Evolutionary conservation across 441 rosid species (phyloP), one percentile per base, ranked within the genome.

Genomic region (Jatropha multifida): DNA sequence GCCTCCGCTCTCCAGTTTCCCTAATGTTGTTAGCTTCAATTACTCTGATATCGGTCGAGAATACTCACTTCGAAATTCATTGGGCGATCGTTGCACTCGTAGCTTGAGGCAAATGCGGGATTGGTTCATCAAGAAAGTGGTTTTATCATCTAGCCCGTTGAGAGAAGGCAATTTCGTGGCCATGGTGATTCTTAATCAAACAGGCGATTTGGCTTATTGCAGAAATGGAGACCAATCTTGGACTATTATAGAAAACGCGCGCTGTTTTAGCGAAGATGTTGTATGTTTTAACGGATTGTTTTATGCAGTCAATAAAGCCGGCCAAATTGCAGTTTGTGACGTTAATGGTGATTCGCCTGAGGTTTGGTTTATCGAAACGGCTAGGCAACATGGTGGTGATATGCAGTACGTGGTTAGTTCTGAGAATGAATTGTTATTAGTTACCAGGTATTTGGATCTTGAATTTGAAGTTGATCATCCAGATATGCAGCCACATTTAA

Each of bases 51-150:
- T 88, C 58, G 92, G 92, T 4, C 75, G 85, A 63, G 92, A 90
- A 76, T 90, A 88, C 79, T 67, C 75, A n/a, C 66, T 86, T 59
- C 72, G 64, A 2, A 71, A 69, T 72, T 32, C 63, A 13, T 64
- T 38, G 2, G 83, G 85, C 17, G 62, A 52, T 42, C 83, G 52
- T 7, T 73, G 26, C 65, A 75, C 80, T 17, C 77, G 51, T 7
- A 82, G 76, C 76, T 61, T 86, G 73, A 71, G 85, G 75, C 79
- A 87, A 23, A 88, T 90, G 91, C 80, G 90, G 0, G 90, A 90
- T 65, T 72, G 69, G 7, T 90, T 88, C 76, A 41, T 90, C 23
- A 85, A 81, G 68, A 90, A 90, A 74, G 72, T 90, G 3, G 85
- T 86, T 65, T 71, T 88, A 64, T 87, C 90, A 10, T 82, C 85